A percentile compares a stretch with the other conserved stretches of the same genome.
Conservation (phyloP, 345 rosid genomes). For the Limnanthes douglasii region DNA sequence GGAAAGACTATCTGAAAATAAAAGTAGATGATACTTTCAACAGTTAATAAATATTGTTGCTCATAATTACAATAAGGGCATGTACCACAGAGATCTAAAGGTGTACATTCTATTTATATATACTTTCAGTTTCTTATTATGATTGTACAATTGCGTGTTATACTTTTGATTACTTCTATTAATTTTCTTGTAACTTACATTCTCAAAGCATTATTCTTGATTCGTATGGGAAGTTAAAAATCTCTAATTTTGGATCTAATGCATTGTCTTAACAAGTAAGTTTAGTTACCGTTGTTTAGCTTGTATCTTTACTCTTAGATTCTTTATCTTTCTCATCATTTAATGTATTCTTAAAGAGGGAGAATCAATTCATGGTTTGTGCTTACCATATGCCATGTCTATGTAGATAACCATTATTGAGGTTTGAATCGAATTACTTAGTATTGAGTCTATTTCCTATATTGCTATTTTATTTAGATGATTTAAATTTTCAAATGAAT, state of each 20-base stretch:
- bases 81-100: constrained; percentile 91
- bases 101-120: no score
- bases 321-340: constrained; percentile 2
- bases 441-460: no score
- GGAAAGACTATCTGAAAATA: constrained; percentile 54
- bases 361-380: no score
- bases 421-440: no score
- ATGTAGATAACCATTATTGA: no score
- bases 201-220: constrained; percentile 72
- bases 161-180: constrained; percentile 2
- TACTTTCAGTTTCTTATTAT: no score
- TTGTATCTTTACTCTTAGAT: background rate
- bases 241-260: constrained; percentile 72
- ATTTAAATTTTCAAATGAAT: no score
- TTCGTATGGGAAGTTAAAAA: constrained; percentile 46
- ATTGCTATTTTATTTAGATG: no score
- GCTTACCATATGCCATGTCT: no score
- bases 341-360: no score
- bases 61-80: constrained; percentile 78
- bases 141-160: constrained; percentile 7
- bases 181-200: constrained; percentile 14
- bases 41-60: constrained; percentile 83
- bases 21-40: constrained; percentile 70
- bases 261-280: constrained; percentile 56
- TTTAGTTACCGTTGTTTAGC: constrained; percentile 1